Percentiles rank a stretch among this genome's conserved stretches.
Evolutionary conservation across 345 rosid genomes (phyloP).

Genomic region (Aurinia saxatilis): DNA sequence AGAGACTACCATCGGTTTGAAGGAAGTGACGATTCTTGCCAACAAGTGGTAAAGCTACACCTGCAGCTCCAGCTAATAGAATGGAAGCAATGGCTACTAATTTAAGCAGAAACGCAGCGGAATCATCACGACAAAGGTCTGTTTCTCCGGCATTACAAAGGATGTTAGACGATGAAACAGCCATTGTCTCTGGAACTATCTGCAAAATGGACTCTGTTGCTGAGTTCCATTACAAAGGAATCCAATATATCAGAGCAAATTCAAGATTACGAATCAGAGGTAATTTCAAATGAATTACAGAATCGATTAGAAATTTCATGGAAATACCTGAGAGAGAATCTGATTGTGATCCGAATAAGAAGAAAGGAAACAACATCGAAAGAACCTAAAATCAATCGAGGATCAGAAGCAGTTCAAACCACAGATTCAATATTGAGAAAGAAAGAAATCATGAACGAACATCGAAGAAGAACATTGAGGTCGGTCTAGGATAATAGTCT

Average conservation of each 20-base stretch:
- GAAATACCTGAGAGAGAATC: constrained; percentile 40
- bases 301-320: too few species aligned
- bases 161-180: constrained; percentile 9
- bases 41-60: constrained; percentile 66
- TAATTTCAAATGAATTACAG: background rate
- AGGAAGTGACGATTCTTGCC: constrained; percentile 64
- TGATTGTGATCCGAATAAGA: constrained; percentile 22
- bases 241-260: background rate
- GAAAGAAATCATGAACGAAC: constrained; percentile 7
- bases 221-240: background rate
- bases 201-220: constrained; percentile 33
- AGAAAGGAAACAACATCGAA: constrained; percentile 23
- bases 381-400: constrained; percentile 26
- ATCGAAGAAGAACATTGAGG: constrained; percentile 26
- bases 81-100: constrained; percentile 71
- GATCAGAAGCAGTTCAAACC: background rate
- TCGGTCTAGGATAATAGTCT: background rate
- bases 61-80: constrained; percentile 56
- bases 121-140: constrained; percentile 58
- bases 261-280: background rate
- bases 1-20: constrained; percentile 65
- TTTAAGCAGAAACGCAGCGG: constrained; percentile 54
- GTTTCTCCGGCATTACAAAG: constrained; percentile 35
- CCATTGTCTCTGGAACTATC: constrained; percentile 26
- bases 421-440: background rate